Evolutionary conservation across 2,329 filamentous ascomycete species (phyloP).

Genomic region (Colletotrichum gloeosporioides): DNA sequence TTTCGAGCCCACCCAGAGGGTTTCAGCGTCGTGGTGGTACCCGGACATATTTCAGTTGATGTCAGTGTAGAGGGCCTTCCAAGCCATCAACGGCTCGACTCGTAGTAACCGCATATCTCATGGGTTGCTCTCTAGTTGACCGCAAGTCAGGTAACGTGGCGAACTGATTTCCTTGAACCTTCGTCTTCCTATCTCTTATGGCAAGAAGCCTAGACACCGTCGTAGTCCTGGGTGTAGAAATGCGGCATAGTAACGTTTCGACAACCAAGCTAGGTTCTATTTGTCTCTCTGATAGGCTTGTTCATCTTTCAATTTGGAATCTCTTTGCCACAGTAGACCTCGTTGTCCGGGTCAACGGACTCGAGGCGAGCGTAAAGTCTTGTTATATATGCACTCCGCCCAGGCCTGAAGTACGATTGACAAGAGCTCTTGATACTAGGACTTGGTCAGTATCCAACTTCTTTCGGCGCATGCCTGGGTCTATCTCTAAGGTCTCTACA

Average conservation of each 20-base stretch:
- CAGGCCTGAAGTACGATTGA: too few species aligned
- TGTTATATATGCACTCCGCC: too few species aligned
- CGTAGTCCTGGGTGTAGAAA: not conserved
- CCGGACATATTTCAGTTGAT: rapidly evolving
- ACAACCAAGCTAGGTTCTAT: not conserved
- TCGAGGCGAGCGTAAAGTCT: too few species aligned
- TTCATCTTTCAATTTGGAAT: too few species aligned
- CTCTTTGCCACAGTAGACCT: too few species aligned
- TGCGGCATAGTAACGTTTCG: rapidly evolving
- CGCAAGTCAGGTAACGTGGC: not conserved
- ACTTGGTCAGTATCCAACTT: not conserved
- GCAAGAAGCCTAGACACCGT: rapidly evolving
- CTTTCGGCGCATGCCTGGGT: rapidly evolving
- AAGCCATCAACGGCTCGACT: not conserved
- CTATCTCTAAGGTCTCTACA: not conserved
- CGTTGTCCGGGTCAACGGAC: too few species aligned
- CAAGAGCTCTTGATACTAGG: not conserved
- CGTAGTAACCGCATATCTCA: too few species aligned
- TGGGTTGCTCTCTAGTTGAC: too few species aligned
- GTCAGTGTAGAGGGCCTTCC: rapidly evolving
- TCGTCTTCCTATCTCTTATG: not conserved
- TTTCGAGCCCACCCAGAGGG: too few species aligned
- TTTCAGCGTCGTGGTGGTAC: not conserved
- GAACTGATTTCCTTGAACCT: not conserved
- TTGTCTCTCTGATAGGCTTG: not conserved